phyloP scores from a whole-genome alignment of 1,284 basidiomycete genomes.

The Vanrija sp. region DNA sequence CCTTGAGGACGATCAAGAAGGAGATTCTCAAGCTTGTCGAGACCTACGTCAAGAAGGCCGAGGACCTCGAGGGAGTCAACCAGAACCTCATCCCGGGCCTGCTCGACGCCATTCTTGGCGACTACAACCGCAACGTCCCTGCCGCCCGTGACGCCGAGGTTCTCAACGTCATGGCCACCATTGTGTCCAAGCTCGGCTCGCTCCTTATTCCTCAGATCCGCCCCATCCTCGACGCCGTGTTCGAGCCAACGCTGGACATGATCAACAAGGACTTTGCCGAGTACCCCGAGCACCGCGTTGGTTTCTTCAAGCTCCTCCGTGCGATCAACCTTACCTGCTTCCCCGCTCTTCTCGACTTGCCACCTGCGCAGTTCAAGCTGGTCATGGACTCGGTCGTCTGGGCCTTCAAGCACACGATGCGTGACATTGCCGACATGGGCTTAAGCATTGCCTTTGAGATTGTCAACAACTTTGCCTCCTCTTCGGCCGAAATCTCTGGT shows the following conservation, averaged over 20 bases:
- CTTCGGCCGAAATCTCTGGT: conserved; percentile 71
- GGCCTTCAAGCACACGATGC: conserved; percentile 99
- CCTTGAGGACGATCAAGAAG: conserved; percentile 95
- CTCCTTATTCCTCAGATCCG: conserved; percentile 92
- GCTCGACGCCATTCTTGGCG: conserved; percentile 92
- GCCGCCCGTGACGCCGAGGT: conserved; percentile 95
- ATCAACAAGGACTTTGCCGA: conserved; percentile 99
- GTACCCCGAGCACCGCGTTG: conserved; percentile 94
- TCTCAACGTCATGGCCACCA: conserved; percentile 96
- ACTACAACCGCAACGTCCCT: conserved; percentile 93
- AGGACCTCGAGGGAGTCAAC: conserved; percentile 91
- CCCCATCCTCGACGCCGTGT: conserved; percentile 92
- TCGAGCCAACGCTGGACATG: conserved; percentile 96
- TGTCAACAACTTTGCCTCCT: conserved; percentile 88
- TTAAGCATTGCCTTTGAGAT: conserved; percentile 91
- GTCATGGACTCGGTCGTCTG: conserved; percentile 98
- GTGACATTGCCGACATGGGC: conserved; percentile 95
- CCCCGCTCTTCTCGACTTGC: conserved; percentile 82
- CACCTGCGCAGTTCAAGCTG: conserved; percentile 91
- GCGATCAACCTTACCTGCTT: conserved; percentile 95
- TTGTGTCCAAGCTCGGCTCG: conserved; percentile 76
- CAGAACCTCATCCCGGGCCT: conserved; percentile 89
- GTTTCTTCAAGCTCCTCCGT: conserved; percentile 94
- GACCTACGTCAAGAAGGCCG: conserved; percentile 94
- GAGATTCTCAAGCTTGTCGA: conserved; percentile 97